Evolutionary conservation across 2,329 filamentous ascomycete species (phyloP), one percentile per base, ranked within the genome.

Genomic region (Colletotrichum melonis): DNA sequence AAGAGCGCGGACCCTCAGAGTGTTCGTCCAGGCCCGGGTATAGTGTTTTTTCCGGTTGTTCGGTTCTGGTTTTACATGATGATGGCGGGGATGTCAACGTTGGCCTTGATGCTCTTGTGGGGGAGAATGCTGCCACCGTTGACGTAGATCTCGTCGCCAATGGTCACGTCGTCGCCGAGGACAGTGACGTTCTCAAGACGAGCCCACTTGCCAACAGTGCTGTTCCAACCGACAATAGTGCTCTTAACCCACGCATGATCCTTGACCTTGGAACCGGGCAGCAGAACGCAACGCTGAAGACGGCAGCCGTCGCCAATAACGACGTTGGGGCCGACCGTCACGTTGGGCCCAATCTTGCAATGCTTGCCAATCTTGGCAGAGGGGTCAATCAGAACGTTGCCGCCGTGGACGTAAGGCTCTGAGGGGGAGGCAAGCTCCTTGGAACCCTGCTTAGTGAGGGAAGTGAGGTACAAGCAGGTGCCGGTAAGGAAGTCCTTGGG

Each of bases 241-340:
- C 94, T 97, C 92, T 98, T 98, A 84, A 99, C 91, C 96, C 96
- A 98, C 60, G 97, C 97, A 83, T 99, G 96, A 82, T 99, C 97
- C 90, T 98, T 98, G 85, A 98, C 93, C 88, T 97, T 98, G 85
- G 93, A 95, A 80, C 94, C 94, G 75, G 93, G 90, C 76, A 99
- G 89, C 69, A 99, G 86, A 28, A 98, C 97, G 80, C 94, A 98
- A 79, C 97, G 92, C 86, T 98, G 96, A 77, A 99, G 90, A 78
- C 96, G 92, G 55, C 98, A 97, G 81, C 96, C 97, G 77, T 99
- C 96, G 68, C 96, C 96, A 72, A 99, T 89, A 59, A 98, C 92
- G 57, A 98, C 96, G 79, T 95, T 93, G 69, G 96, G 95, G 54
- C 97, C 96, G 81, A 99, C 97, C 75, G 95, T 97, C 69, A 99